A percentile compares a stretch with the other conserved stretches of the same genome.
Evolutionary conservation across 495 filamentous ascomycete species (phyloP).

Genomic region (Penicillium goetzii): DNA sequence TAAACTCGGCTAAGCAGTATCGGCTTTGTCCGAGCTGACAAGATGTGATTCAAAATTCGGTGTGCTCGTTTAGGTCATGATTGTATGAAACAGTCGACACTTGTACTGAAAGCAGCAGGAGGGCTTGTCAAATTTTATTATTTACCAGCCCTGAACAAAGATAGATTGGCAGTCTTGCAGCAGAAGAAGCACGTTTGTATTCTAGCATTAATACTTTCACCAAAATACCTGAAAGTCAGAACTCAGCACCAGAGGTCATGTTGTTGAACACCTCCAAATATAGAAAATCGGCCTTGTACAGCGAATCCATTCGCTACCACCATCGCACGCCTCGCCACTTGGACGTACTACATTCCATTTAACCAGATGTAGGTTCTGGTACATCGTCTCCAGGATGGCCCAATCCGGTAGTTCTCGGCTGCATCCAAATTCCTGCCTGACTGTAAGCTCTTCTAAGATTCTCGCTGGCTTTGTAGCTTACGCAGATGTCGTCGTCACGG

Average conservation of each 20-base stretch:
- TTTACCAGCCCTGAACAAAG: not conserved
- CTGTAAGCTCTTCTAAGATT: slow-evolving; percentile 1
- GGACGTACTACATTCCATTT: not conserved
- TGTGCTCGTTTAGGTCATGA: not conserved
- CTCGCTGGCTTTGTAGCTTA: not conserved
- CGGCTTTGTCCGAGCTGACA: not conserved
- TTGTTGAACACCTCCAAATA: not conserved
- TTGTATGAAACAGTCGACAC: not conserved
- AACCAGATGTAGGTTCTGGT: not conserved
- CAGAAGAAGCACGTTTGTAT: not conserved
- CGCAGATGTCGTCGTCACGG: not conserved
- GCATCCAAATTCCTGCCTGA: not conserved
- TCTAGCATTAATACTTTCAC: no score
- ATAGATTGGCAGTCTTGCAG: not conserved
- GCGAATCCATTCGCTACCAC: not conserved
- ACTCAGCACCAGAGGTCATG: not conserved
- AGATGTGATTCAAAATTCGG: not conserved
- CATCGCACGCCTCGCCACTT: not conserved
- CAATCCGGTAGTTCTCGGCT: not conserved
- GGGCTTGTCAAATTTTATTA: not conserved
- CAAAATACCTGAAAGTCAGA: not conserved
- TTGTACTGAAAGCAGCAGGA: not conserved
- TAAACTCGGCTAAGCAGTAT: not conserved
- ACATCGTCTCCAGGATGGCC: not conserved
- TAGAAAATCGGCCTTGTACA: not conserved